Percentiles rank a stretch among this genome's conserved stretches.
phyloP scores from a whole-genome alignment of 305 asterid genomes.

The Rubia tinctorum region DNA sequence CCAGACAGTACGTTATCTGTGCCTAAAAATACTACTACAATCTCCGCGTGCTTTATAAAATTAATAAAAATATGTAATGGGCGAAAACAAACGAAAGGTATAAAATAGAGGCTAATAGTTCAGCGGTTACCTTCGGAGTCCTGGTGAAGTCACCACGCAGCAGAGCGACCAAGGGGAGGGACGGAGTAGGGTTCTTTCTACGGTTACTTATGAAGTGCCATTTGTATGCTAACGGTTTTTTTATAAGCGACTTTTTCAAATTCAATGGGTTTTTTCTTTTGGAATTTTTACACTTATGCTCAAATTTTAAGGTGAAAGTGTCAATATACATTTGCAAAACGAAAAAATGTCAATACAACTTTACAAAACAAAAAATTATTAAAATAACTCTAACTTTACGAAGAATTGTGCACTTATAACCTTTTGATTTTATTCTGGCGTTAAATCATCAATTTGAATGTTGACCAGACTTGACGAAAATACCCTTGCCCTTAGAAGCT shows the following conservation, averaged over 20 bases:
- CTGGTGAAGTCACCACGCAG: neutral
- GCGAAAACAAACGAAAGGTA: neutral
- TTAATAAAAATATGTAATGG: neutral
- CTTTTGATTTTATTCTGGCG: too few relatives aligned
- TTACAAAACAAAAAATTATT: too few relatives aligned
- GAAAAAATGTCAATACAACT: too few relatives aligned
- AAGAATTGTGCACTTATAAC: too few relatives aligned
- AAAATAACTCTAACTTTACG: too few relatives aligned
- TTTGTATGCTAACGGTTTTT: neutral
- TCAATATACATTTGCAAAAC: too few relatives aligned
- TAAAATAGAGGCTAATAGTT: neutral
- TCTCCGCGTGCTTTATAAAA: neutral
- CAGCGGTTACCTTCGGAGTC: neutral
- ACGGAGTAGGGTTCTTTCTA: conserved; percentile 1
- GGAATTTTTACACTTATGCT: neutral
- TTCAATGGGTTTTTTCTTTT: neutral
- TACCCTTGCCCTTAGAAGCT: too few relatives aligned
- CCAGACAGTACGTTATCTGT: neutral
- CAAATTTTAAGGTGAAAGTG: too few relatives aligned
- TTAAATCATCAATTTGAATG: too few relatives aligned
- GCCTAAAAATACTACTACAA: neutral
- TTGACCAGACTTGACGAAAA: too few relatives aligned
- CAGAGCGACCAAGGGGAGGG: neutral
- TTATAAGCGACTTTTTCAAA: neutral
- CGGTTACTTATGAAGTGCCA: neutral